phyloP scores from a whole-genome alignment of 139 green algal genomes.

The Chlamydomonas schloesseri region DNA sequence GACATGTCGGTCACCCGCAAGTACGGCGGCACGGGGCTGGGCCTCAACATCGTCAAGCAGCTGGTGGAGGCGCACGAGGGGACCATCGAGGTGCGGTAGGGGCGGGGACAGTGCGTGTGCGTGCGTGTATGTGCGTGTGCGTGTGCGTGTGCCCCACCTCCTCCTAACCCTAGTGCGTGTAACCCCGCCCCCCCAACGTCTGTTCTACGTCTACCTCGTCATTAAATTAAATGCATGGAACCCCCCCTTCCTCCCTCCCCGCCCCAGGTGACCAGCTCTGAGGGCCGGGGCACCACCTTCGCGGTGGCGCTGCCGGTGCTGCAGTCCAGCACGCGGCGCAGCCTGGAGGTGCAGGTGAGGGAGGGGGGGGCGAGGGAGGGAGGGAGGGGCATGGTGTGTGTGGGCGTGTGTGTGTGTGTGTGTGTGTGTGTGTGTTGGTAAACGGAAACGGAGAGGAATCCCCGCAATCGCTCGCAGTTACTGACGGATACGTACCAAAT shows the following conservation, averaged over 20 bases:
- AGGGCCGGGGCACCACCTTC: slow-evolving; percentile 69
- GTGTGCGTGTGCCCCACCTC: too few species aligned
- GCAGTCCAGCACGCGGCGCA: slow-evolving; percentile 26
- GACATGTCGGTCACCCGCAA: slow-evolving; percentile 79
- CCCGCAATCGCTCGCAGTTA: too few species aligned
- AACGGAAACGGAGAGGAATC: too few species aligned
- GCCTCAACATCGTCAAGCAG: slow-evolving; percentile 78
- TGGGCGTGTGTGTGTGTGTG: neutral
- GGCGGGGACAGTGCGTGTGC: neutral
- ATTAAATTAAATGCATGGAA: too few species aligned
- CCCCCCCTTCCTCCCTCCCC: too few species aligned
- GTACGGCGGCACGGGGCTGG: slow-evolving; percentile 84
- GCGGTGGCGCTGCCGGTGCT: slow-evolving; percentile 65
- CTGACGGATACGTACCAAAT: too few species aligned
- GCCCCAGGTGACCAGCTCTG: slow-evolving; percentile 6
- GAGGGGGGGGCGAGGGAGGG: neutral
- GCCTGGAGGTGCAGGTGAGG: slow-evolving; percentile 43
- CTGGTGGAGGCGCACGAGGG: slow-evolving; percentile 75
- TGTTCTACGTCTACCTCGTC: too few species aligned
- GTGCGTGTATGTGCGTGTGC: too few species aligned
- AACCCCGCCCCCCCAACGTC: too few species aligned
- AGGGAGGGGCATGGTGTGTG: neutral
- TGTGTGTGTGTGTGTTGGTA: too few species aligned
- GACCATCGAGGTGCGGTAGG: slow-evolving; percentile 51
- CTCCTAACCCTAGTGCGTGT: too few species aligned